A percentile compares a stretch with the other conserved stretches of the same genome.
Conservation (phyloP, 257 asterid genomes). For the Euphrasia confusa region DNA sequence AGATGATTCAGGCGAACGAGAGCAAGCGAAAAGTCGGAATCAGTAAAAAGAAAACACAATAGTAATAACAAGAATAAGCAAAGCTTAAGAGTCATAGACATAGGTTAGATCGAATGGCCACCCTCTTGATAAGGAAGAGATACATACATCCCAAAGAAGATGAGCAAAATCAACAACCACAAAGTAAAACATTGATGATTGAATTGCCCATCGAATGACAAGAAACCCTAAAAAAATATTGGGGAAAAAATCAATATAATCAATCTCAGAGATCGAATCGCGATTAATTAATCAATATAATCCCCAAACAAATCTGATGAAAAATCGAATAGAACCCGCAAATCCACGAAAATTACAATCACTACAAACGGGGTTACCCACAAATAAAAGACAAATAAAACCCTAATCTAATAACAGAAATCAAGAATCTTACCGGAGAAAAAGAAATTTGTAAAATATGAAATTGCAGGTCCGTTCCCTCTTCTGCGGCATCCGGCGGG, state of each 20-base stretch:
- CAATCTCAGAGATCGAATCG: not conserved
- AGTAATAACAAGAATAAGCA: not conserved
- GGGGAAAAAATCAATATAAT: not conserved
- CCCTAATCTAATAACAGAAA: conserved; percentile 13
- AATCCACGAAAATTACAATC: not conserved
- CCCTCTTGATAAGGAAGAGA: too few species aligned
- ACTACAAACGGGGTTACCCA: conserved; percentile 10
- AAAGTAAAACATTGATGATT: not conserved
- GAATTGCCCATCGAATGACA: not conserved
- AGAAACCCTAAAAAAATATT: not conserved
- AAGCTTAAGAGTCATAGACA: not conserved
- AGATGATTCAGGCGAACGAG: conserved; percentile 8
- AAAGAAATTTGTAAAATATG: not conserved
- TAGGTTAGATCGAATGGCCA: not conserved
- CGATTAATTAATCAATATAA: not conserved
- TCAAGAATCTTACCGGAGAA: conserved; percentile 9
- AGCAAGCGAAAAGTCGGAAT: conserved; percentile 13
- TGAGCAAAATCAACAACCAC: not conserved
- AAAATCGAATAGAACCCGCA: conserved; percentile 18
- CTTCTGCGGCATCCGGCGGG: conserved; percentile 5
- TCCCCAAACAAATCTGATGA: conserved; percentile 2
- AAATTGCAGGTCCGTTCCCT: conserved; percentile 1
- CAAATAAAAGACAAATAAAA: not conserved
- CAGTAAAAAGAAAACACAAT: not conserved
- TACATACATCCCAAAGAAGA: too few species aligned